Conservation (phyloP, 805 yeast species). For the Lipomyces yamanashiensis region DNA sequence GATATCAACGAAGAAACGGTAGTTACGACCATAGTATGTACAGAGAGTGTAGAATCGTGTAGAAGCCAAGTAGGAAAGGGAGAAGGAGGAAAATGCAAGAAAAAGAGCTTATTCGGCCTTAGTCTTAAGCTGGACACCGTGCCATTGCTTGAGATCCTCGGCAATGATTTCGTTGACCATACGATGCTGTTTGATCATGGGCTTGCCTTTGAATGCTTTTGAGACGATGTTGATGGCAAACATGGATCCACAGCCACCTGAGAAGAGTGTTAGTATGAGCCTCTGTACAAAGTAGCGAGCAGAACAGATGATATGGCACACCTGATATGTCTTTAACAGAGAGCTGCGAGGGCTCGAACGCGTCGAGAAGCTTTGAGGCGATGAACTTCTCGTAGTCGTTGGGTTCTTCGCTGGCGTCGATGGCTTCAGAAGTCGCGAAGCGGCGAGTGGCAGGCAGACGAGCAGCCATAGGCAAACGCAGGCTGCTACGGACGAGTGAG, state of each 20-base stretch:
- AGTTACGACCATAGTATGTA: not conserved
- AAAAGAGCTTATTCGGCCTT: conserved; percentile 47
- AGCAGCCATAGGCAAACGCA: not conserved
- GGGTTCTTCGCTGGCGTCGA: conserved; percentile 5
- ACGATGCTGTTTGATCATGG: conserved; percentile 90
- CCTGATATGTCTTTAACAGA: conserved; percentile 84
- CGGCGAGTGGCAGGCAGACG: not conserved
- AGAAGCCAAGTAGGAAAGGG: not conserved
- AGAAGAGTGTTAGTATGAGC: conserved; percentile 26
- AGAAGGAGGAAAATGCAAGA: not conserved
- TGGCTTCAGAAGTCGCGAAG: conserved; percentile 4
- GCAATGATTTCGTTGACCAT: conserved; percentile 79
- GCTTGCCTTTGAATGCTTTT: conserved; percentile 71
- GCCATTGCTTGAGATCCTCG: conserved; percentile 91
- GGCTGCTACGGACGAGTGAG: not conserved
- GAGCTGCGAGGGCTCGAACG: conserved; percentile 64
- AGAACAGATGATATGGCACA: conserved; percentile 12
- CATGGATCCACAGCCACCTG: conserved; percentile 94
- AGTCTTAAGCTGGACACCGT: conserved; percentile 87
- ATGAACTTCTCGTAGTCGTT: conserved; percentile 32
- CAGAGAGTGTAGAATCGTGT: not conserved
- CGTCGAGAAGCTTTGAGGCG: conserved; percentile 52
- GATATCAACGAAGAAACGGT: not conserved
- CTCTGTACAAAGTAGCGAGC: not conserved
- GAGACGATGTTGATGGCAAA: conserved; percentile 83